These are phyloP conservation scores for Phlyctochytrium bullatum DNA, from an alignment of 192 early-diverging fungal genomes.

Conservation along the genomic window DNA sequence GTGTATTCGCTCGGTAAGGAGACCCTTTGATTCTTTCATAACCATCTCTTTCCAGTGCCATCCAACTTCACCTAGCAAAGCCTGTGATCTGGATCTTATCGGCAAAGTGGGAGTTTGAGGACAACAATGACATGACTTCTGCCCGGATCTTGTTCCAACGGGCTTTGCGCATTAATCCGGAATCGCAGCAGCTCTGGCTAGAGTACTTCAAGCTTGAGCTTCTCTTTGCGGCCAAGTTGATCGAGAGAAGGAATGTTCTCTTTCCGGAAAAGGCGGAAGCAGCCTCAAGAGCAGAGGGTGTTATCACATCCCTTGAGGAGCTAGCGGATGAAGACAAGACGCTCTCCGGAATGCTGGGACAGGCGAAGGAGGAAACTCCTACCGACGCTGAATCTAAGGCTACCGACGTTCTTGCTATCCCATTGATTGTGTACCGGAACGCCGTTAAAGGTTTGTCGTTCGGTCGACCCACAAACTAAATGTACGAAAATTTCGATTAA, in stretches of 20 bases:
- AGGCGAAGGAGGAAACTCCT: too few relatives aligned
- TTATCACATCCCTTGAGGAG: constrained; percentile 42
- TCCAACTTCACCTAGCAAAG: constrained; percentile 83
- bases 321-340: not conserved
- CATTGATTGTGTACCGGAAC: constrained; percentile 72
- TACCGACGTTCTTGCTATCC: too few relatives aligned
- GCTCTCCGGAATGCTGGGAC: too few relatives aligned
- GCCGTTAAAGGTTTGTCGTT: constrained; percentile 67
- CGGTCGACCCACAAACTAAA: too few relatives aligned
- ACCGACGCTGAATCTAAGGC: too few relatives aligned
- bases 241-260: constrained; percentile 73
- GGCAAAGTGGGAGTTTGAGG: constrained; percentile 83
- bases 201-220: constrained; percentile 95
- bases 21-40: not conserved
- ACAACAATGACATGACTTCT: constrained; percentile 74
- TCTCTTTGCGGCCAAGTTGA: constrained; percentile 82
- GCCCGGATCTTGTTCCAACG: constrained; percentile 86
- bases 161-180: constrained; percentile 77
- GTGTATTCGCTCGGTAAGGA: constrained; percentile 68
- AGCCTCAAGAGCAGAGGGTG: constrained; percentile 1
- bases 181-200: constrained; percentile 72
- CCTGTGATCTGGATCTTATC: constrained; percentile 87
- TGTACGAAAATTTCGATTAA: too few relatives aligned
- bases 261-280: constrained; percentile 55
- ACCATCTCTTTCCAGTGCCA: constrained; percentile 51